A percentile compares a stretch with the other conserved stretches of the same genome.
These are phyloP conservation scores for Neoarthrinium moseri DNA, from an alignment of 2,329 filamentous ascomycete genomes.

Conservation along the genomic window DNA sequence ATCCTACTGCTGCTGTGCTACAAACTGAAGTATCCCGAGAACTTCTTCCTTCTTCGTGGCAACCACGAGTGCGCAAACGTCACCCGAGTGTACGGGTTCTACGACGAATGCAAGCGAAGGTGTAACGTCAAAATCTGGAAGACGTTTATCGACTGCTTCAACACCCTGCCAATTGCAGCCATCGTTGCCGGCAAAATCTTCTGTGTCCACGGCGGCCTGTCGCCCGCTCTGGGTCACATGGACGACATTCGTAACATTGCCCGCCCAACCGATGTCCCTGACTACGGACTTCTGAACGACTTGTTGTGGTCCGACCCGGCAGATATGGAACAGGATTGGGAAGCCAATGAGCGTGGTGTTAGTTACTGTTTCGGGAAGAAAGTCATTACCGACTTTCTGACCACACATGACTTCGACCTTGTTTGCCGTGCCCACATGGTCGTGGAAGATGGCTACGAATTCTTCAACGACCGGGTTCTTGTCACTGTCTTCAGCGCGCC, in stretches of 20 bases:
- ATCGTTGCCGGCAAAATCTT: slow-evolving; percentile 98
- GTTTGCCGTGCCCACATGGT: slow-evolving; percentile 99
- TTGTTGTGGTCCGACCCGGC: slow-evolving; percentile 96
- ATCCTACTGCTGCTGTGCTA: slow-evolving; percentile 92
- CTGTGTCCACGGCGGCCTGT: slow-evolving; percentile 92
- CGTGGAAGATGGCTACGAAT: slow-evolving; percentile 98
- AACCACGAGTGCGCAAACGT: slow-evolving; percentile 98
- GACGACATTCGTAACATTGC: slow-evolving; percentile 97
- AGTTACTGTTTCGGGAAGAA: slow-evolving; percentile 99
- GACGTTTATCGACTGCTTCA: slow-evolving; percentile 95
- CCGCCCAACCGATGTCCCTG: slow-evolving; percentile 92
- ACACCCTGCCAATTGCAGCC: slow-evolving; percentile 90
- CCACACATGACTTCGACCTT: slow-evolving; percentile 92
- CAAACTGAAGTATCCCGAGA: slow-evolving; percentile 95
- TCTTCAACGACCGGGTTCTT: slow-evolving; percentile 91
- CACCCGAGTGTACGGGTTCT: slow-evolving; percentile 94
- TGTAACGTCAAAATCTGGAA: slow-evolving; percentile 99
- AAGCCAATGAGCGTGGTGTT: slow-evolving; percentile 93
- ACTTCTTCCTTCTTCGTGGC: slow-evolving; percentile 91
- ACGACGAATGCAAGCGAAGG: slow-evolving; percentile 94
- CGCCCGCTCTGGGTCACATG: slow-evolving; percentile 91
- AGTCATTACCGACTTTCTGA: slow-evolving; percentile 94
- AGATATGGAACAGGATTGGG: slow-evolving; percentile 98
- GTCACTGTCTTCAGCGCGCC: slow-evolving; percentile 98
- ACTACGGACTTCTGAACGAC: slow-evolving; percentile 94